Conservation (phyloP, 1,284 basidiomycete species). For the Cryptococcus amylolentus region DNA sequence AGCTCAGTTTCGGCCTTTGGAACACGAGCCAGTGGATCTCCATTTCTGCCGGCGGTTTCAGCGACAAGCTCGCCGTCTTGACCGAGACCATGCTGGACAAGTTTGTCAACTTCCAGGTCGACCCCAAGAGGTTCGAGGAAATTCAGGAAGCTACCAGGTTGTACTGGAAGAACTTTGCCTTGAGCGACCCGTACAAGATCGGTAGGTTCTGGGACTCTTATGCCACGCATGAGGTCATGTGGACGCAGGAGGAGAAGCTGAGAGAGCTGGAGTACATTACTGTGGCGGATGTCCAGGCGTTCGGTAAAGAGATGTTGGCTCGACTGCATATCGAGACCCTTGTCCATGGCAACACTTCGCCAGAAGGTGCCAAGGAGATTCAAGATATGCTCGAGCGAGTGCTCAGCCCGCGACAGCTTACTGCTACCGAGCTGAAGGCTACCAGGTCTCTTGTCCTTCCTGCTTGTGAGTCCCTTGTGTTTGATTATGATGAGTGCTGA, state of each 20-base stretch:
- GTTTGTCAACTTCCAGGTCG: constrained; percentile 65
- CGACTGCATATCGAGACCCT: constrained; percentile 72
- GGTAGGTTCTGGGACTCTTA: constrained; percentile 76
- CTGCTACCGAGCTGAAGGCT: constrained; percentile 57
- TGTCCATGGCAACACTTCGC: constrained; percentile 78
- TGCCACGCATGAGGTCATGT: constrained; percentile 66
- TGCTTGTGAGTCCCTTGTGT: constrained; percentile 52
- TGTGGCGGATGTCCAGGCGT: constrained; percentile 66
- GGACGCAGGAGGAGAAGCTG: constrained; percentile 79
- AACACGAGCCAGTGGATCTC: constrained; percentile 66
- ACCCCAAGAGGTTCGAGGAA: constrained; percentile 70
- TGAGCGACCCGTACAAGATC: constrained; percentile 77
- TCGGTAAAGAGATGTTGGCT: constrained; percentile 63
- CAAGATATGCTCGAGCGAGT: constrained; percentile 69
- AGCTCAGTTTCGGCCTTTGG: constrained; percentile 72
- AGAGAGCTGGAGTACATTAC: constrained; percentile 67
- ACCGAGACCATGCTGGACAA: constrained; percentile 71
- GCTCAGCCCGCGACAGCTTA: constrained; percentile 59
- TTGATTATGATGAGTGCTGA: constrained; percentile 3
- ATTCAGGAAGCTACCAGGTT: constrained; percentile 67
- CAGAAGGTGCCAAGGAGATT: constrained; percentile 74
- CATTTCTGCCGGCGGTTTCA: constrained; percentile 78
- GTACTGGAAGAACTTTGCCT: constrained; percentile 76
- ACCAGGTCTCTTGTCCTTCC: constrained; percentile 68
- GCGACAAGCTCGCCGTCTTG: constrained; percentile 84